Evolutionary conservation across 208 protist species (phyloP), one percentile per base, ranked within the genome.

Genomic region (Leishmania lainsoni): DNA sequence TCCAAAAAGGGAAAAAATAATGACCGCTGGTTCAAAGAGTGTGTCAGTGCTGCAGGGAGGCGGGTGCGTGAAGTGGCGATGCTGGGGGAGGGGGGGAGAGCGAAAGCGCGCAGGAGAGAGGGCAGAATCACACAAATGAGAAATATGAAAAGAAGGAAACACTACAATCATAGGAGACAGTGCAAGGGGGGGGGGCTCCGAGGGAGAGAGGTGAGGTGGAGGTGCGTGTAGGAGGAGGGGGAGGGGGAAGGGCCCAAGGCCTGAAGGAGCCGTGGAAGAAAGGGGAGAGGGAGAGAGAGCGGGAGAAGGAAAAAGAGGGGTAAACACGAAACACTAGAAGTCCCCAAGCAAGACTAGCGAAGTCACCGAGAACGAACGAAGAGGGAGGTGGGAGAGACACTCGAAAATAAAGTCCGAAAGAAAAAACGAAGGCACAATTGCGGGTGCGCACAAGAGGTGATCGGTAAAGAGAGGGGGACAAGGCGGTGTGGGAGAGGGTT

Each of bases 381-480:
- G 42, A 29, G 29, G 26, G 63, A 45, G 42, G 42, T 45, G 42
- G 6, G 58, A 63, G 58, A 63, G 58, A 45, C 42, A 45, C 42
- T 45, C 29, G 35, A 72, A 72, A 72, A 72, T 32, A 39, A 72
- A 72, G n/a, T 39, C 26, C 16, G 6, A 72, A 72, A 45, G n/a
- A 20, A 72, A 72, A 72, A 45, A 20, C 1, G 35, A 72, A 72
- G 66, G 22, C 16, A 45, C 42, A 45, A 45, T 45, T 45, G 42
- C 42, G 42, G 42, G 42, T 45, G 8, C 58, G 58, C 22, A 63
- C 58, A 63, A 17, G 26, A 17, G 26, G 22, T 29, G 22, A 63
- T 63, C 58, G 58, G 58, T n/a, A 17, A 63, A 63, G 58, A 63
- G 58, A 63, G 58, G 58, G 58, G 26, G 9, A 63, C 58, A 63